Base-by-base conservation (phyloP, 495 filamentous ascomycete species). In the Lepidopterella palustris region DNA sequence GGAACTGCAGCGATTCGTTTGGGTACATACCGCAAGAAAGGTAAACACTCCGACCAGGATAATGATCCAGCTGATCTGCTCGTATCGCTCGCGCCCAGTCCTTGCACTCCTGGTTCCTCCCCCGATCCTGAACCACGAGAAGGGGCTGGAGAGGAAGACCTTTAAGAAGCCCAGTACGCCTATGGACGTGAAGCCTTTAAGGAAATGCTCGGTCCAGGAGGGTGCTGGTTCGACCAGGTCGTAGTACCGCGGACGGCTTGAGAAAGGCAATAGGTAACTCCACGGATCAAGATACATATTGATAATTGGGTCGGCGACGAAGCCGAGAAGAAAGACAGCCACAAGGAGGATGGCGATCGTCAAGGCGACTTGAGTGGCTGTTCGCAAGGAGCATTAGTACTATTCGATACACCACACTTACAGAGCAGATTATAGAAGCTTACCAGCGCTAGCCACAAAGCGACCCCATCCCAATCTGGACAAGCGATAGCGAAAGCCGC, bases 251-350 rank as follows among this genome's bases (percentile, higher is more conserved):
- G 59, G 15, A 31, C 56, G 15, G 68, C 61, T 50, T n/a, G 66
- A 60, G 50, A 65, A 68, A 13, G 72, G 70, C 21, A 70, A 71
- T 21, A 83, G 65, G 20, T 79, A 79, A 26, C 76, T 77, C 55
- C 84, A 72, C 0, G 89, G 89, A 68, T 95, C 90, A 15, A 92
- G 71, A 76, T 90, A 95, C 20, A 95, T 75, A 60, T 88, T 87
- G 69, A 98, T 88, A 64, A 97, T 89, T 10, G 91, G 91, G 74
- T 97, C 92, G 61, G 90, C 91, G 68, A 97, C 73, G 66, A 97
- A 97, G 55, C 91, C 91, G 60, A 95, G 80, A 1, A 89, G 5
- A 64, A 92, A 97, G 27, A 95, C 75, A 45, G 84, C 79, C 32
- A 85, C 57, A 11, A 89, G 29, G 48, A 95, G 76, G 60, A 96